Evolutionary conservation across 75 land plant species (phyloP), one percentile per base, ranked within the genome.

Genomic region (Cupressus sempervirens): DNA sequence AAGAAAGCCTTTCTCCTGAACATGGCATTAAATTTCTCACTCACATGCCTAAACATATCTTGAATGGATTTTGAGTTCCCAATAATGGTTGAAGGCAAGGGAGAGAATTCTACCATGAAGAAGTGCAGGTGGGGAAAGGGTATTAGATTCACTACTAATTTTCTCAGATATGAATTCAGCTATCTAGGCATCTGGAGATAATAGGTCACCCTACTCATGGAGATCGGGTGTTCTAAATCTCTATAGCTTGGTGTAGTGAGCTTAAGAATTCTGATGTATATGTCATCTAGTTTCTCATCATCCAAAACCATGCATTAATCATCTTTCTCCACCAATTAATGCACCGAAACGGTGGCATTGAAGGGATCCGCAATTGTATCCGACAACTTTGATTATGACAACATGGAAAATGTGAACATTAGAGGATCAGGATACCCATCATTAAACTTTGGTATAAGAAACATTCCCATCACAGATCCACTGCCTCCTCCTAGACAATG

Each of bases 241-340:
- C 91, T 80, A 90, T 88, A 91, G n/a, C 91, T 91, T 30, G 93
- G 93, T 50, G 90, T 91, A 26, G 90, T 86, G 81, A 91, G 93
- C 88, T 91, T 91, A 74, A 91, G 92, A 0, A 90, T 91, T 41
- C 92, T 62, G 92, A 91, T 88, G 87, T 92, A 91, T n/a, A 91
- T 91, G 56, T 90, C 91, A 35, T 84, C 77, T 23, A 90, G 88
- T 3, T 86, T 86, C 76, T 87, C 88, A 11, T 87, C 85, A 52
- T 87, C 88, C 29, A 87, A 67, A 45, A 89, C 89, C 93, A 90
- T 90, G 70, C 91, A 90, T 48, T 91, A 90, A 67, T 91, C 92
- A 3, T 90, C 92, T 75, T 91, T 91, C 79, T 91, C 92, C n/a
- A 91, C 92, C 26, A 91, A 83, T 82, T 91, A 91, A 52, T 91